Percentiles rank a stretch among this genome's conserved stretches.
phyloP scores from a whole-genome alignment of 768 basidiomycete genomes.

The Xerocomellus intermedius region DNA sequence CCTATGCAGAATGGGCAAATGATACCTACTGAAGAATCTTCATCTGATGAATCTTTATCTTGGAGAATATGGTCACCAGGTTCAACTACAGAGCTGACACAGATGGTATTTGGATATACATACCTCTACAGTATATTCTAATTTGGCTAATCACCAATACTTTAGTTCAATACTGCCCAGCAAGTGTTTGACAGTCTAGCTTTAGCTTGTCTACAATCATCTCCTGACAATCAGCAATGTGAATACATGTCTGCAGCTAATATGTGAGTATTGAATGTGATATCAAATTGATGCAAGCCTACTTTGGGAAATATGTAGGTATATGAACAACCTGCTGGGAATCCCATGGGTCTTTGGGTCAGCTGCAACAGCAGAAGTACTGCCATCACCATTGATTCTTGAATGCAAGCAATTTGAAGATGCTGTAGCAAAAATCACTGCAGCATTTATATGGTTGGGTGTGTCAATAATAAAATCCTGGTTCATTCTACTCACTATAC shows the following conservation, averaged over 20 bases:
- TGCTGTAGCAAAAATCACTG: background rate
- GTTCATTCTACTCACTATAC: too few species aligned
- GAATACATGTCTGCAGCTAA: background rate
- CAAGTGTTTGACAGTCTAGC: too few species aligned
- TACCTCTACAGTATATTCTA: background rate
- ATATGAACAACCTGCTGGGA: background rate
- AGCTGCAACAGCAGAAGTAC: background rate
- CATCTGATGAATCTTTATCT: background rate
- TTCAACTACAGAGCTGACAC: background rate
- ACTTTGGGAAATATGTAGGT: background rate
- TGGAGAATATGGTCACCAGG: conserved; percentile 9
- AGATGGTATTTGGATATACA: background rate
- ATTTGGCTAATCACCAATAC: background rate
- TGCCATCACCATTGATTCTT: background rate
- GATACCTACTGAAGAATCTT: background rate
- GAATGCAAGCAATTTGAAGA: background rate
- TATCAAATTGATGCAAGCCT: background rate
- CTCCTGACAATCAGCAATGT: background rate
- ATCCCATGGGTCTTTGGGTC: background rate
- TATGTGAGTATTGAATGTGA: background rate
- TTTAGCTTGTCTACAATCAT: background rate
- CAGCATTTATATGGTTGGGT: conserved; percentile 9
- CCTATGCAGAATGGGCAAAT: background rate
- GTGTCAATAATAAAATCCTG: background rate
- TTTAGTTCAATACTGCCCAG: background rate